Evolutionary conservation across 2,329 filamentous ascomycete species (phyloP), one percentile per base, ranked within the genome.

Genomic region (Fusarium napiforme): DNA sequence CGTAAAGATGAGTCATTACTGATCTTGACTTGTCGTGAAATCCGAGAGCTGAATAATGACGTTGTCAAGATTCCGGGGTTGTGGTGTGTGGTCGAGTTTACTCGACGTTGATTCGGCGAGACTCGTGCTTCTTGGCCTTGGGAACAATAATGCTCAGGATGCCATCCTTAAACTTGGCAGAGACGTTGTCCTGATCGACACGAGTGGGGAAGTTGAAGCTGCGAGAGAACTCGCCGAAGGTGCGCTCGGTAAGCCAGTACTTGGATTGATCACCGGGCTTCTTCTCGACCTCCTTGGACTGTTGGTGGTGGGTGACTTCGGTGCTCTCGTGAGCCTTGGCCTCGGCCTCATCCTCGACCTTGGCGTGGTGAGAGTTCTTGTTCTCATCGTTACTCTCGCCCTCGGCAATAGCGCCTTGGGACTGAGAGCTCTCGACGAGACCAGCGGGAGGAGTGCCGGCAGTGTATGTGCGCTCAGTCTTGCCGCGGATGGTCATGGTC

Each of bases 241-340:
- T 88, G 75, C 91, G 90, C 83, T 93, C 91, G 40, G 86, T 85
- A 70, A 91, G 84, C 93, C 93, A 96, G 87, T 91, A 95, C 82
- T 90, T 91, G 76, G 84, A 82, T 49, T 84, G 82, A 68, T 86
- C 83, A 55, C 76, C 76, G 9, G 80, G 74, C 71, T 82, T 81
- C 66, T 80, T 78, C 69, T 78, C 57, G 36, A 78, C 71, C 61
- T 80, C 79, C 43, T 77, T 73, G 28, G 66, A 63, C 64, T 77
- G 74, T 60, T 77, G 61, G 21, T 77, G 75, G 58, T 78, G 64
- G n/a, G 67, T 72, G 12, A 75, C 73, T 43, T 77, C 67, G 18
- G 69, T 63, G 47, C 76, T 73, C 52, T 79, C 71, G 26, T 75
- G 69, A 30, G 67, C 28, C 18, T 39, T 59, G 18, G 69, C 55